These are phyloP conservation scores for Paratrypanosoma confusum DNA, from an alignment of 208 protist genomes.

Conservation along the genomic window DNA sequence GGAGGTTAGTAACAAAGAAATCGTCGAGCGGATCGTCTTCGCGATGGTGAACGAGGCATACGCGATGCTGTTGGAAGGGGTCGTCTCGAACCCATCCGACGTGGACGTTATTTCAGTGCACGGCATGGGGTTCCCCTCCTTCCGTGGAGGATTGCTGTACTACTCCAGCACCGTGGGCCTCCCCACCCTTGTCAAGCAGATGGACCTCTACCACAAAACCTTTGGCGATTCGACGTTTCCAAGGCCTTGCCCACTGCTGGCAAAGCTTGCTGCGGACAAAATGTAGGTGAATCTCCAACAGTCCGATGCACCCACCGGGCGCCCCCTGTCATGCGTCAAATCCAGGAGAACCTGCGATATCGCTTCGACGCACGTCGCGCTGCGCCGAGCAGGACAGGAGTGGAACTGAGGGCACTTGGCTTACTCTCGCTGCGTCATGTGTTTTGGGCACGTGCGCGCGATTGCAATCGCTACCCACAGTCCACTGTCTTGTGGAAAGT, in stretches of 20 bases:
- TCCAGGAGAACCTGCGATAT: too few relatives aligned
- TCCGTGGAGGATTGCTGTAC: constrained; percentile 63
- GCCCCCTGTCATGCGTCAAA: too few relatives aligned
- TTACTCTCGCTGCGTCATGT: too few relatives aligned
- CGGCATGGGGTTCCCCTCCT: constrained; percentile 76
- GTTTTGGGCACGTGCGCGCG: too few relatives aligned
- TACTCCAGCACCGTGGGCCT: constrained; percentile 59
- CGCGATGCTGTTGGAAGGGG: constrained; percentile 57
- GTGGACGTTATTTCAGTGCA: constrained; percentile 82
- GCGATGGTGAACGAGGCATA: constrained; percentile 87
- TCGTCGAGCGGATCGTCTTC: constrained; percentile 79
- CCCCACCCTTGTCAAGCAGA: constrained; percentile 38
- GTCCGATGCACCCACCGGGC: too few relatives aligned
- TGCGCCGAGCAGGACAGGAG: too few relatives aligned
- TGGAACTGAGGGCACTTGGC: too few relatives aligned
- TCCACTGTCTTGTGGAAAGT: too few relatives aligned
- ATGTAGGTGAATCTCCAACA: too few relatives aligned
- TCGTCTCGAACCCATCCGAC: constrained; percentile 51
- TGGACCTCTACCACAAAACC: constrained; percentile 48
- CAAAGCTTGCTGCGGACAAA: too few relatives aligned
- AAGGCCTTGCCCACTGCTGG: constrained; percentile 27
- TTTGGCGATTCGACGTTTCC: constrained; percentile 41
- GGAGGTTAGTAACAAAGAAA: constrained; percentile 64
- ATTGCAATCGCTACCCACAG: too few relatives aligned
- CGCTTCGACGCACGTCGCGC: too few relatives aligned